Evolutionary conservation across 192 early-diverging fungal genomes (phyloP).

Genomic region (Backusella westeae): DNA sequence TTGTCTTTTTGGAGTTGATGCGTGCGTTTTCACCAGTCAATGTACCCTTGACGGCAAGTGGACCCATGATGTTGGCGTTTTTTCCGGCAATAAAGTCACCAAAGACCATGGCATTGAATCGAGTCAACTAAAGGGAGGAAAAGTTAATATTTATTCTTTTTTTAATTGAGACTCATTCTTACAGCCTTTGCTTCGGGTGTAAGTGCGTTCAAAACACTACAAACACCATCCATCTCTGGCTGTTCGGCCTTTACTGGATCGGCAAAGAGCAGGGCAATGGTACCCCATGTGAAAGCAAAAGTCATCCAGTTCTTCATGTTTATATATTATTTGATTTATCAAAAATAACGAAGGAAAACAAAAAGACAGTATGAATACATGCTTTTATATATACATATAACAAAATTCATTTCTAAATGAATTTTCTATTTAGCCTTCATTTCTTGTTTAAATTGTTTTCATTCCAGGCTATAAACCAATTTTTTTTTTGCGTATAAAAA

Average conservation of each 20-base stretch:
- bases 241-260: neutral
- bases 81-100: slow-evolving; percentile 2
- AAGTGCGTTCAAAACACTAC: neutral
- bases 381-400: neutral
- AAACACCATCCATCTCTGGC: neutral
- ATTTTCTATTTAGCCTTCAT: neutral
- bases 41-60: neutral
- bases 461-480: neutral
- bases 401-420: neutral
- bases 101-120: slow-evolving; percentile 4
- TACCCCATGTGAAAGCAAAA: slow-evolving; percentile 1
- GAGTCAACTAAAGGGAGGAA: neutral
- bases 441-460: neutral
- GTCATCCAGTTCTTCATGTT: slow-evolving; percentile 1
- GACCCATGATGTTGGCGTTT: neutral
- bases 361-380: neutral
- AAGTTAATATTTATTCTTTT: neutral
- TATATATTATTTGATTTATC: neutral
- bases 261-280: neutral
- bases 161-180: neutral
- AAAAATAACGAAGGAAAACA: neutral
- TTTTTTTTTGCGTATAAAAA: neutral
- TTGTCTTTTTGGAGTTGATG: neutral
- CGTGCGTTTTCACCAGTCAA: neutral
- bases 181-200: neutral